Evolutionary conservation across 768 basidiomycete species (phyloP).

Genomic region (Lactarius psammicola): DNA sequence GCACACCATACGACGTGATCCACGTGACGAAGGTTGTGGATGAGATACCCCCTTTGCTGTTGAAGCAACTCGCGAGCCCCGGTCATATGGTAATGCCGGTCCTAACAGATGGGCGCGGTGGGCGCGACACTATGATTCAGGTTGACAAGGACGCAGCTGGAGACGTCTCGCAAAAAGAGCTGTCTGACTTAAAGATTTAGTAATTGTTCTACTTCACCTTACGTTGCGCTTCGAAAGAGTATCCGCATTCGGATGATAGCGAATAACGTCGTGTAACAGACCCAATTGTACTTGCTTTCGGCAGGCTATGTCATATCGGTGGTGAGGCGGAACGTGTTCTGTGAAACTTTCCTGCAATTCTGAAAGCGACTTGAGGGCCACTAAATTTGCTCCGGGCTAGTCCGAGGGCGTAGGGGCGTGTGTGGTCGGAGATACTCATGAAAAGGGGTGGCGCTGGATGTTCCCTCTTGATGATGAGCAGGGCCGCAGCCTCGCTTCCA

Average conservation of each 20-base stretch:
- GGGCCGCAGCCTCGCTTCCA: not conserved
- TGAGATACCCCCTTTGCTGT: constrained; percentile 58
- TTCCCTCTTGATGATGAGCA: not conserved
- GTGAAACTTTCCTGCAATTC: not conserved
- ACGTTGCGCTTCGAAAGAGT: not conserved
- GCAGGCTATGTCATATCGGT: not conserved
- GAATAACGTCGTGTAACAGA: not conserved
- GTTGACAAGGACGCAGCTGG: constrained; percentile 77
- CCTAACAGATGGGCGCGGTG: constrained; percentile 51
- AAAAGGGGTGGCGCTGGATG: not conserved
- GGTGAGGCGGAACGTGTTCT: not conserved
- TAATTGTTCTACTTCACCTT: not conserved
- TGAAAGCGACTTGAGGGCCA: not conserved
- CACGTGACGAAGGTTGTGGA: constrained; percentile 93
- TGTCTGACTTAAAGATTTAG: constrained; percentile 48
- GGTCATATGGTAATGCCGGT: constrained; percentile 92
- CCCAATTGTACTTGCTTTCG: not conserved
- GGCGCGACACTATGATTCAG: constrained; percentile 56
- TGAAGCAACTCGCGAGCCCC: constrained; percentile 72
- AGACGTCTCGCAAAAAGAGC: constrained; percentile 53
- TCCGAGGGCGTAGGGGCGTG: not conserved
- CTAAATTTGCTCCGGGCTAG: not conserved
- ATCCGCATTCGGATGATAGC: not conserved
- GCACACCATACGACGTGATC: constrained; percentile 52
- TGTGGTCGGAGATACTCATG: not conserved